These are phyloP conservation scores for Monosporozyma aquatica DNA, from an alignment of 805 yeast species.

Conservation along the genomic window DNA sequence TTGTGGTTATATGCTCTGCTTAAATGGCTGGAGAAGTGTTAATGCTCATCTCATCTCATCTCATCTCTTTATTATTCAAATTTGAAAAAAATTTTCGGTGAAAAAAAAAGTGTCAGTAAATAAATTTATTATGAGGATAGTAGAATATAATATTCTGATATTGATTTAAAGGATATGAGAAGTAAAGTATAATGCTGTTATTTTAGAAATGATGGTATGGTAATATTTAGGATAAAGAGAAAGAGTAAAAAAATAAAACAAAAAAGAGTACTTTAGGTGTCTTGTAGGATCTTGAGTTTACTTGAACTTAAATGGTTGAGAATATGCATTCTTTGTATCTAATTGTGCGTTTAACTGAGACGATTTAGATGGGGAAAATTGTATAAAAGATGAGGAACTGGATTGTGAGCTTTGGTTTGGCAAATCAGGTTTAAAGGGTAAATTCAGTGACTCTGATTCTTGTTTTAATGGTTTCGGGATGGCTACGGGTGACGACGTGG, in stretches of 20 bases:
- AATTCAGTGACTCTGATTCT: neutral
- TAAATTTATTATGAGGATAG: no score
- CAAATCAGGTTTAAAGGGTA: neutral
- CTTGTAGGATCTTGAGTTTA: neutral
- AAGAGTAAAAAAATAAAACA: no score
- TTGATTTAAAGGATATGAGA: no score
- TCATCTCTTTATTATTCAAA: neutral
- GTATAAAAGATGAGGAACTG: conserved; percentile 6
- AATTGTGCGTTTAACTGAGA: conserved; percentile 14
- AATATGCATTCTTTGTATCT: conserved; percentile 24
- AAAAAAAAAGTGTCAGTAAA: neutral
- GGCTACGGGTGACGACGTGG: neutral
- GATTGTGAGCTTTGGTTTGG: neutral
- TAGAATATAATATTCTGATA: no score
- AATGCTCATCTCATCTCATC: conserved; percentile 1
- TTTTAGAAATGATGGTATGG: no score
- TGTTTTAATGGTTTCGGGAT: neutral
- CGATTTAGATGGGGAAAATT: conserved; percentile 22
- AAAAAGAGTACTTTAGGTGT: no score
- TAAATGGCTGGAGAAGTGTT: neutral
- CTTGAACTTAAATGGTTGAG: conserved; percentile 25
- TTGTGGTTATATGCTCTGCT: neutral
- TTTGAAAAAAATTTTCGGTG: neutral
- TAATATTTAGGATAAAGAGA: no score
- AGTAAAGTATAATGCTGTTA: no score